Conservation (phyloP, 768 basidiomycete species). For the Holtermannia corniformis region DNA sequence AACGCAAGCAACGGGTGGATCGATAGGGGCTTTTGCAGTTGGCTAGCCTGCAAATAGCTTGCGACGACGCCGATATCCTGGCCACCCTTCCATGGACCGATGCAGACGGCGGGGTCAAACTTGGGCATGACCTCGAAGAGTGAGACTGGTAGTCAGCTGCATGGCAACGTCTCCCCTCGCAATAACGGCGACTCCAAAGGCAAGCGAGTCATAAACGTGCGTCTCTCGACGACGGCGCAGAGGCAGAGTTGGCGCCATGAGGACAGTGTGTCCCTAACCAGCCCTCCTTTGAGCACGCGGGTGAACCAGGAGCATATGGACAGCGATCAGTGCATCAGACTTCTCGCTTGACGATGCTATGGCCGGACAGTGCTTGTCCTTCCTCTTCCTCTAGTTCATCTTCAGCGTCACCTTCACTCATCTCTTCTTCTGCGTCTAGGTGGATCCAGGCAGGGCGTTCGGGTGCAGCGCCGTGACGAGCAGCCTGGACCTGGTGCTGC, state of each 20-base stretch:
- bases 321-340: not conserved
- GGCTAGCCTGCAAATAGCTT: conserved; percentile 27
- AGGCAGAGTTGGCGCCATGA: too few species aligned
- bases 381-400: not conserved
- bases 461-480: too few species aligned
- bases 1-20: conserved; percentile 32
- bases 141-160: too few species aligned
- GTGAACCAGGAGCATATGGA: not conserved
- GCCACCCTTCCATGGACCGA: conserved; percentile 24
- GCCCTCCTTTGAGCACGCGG: not conserved
- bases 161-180: too few species aligned
- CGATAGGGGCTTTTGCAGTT: conserved; percentile 14
- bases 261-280: not conserved
- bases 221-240: not conserved
- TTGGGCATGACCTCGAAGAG: conserved; percentile 22
- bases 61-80: conserved; percentile 18
- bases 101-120: conserved; percentile 24
- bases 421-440: not conserved
- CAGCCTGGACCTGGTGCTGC: too few species aligned
- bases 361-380: not conserved
- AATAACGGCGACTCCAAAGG: too few species aligned
- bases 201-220: not conserved
- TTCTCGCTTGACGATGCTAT: not conserved
- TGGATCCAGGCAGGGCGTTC: not conserved
- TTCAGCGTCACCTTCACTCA: not conserved